A percentile compares a stretch with the other conserved stretches of the same genome.
These are phyloP conservation scores for Salix exigua DNA, from an alignment of 345 rosid genomes.

Conservation along the genomic window DNA sequence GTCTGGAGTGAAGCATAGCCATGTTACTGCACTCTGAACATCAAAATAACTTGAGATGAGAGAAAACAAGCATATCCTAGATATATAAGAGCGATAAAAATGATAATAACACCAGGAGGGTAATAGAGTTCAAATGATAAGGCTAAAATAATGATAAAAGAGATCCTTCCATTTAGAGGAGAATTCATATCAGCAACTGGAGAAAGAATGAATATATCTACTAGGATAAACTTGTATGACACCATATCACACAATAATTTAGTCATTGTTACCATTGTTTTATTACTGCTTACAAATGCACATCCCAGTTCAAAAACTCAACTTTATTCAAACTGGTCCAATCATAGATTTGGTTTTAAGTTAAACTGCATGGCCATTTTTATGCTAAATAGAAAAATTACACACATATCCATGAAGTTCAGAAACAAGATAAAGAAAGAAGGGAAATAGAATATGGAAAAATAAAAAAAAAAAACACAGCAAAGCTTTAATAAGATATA, in stretches of 20 bases:
- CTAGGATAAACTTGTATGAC: not conserved
- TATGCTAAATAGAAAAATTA: too few species aligned
- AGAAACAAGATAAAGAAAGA: not conserved
- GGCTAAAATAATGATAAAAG: not conserved
- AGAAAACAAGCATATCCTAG: constrained; percentile 9
- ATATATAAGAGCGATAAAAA: not conserved
- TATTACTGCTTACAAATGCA: not conserved
- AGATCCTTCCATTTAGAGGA: not conserved
- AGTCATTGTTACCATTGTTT: not conserved
- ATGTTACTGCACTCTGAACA: constrained; percentile 92
- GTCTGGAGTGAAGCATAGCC: constrained; percentile 83
- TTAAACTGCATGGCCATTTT: too few species aligned
- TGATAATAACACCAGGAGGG: not conserved
- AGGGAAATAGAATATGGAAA: not conserved
- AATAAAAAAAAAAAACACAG: too few species aligned
- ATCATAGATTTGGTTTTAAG: not conserved
- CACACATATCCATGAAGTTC: not conserved
- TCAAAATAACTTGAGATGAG: constrained; percentile 11
- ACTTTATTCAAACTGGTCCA: not conserved
- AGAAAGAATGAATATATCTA: not conserved
- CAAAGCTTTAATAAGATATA: not conserved
- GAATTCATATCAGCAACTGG: not conserved
- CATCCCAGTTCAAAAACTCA: not conserved
- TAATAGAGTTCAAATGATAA: not conserved
- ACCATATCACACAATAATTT: constrained; percentile 10